These are phyloP conservation scores for Sedum album DNA, from an alignment of 164 flowering plant genomes.

Conservation along the genomic window DNA sequence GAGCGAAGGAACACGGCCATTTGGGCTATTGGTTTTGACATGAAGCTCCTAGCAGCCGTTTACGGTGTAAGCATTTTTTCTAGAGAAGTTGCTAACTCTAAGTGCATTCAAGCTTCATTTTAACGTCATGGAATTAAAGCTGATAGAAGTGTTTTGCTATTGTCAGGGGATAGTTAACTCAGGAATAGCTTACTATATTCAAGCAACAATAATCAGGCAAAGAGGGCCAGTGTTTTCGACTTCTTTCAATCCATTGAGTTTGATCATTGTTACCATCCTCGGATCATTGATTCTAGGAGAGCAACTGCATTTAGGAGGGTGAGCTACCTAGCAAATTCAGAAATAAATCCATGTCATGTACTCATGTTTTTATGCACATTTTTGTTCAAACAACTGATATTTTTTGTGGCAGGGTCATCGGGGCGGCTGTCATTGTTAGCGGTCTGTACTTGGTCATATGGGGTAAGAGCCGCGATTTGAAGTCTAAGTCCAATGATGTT, in stretches of 20 bases:
- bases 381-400: background rate
- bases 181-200: slow-evolving; percentile 29
- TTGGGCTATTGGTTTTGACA: slow-evolving; percentile 31
- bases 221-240: slow-evolving; percentile 51
- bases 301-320: slow-evolving; percentile 39
- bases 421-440: slow-evolving; percentile 27
- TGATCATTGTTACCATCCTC: slow-evolving; percentile 34
- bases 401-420: slow-evolving; percentile 24
- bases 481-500: background rate
- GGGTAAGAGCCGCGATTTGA: slow-evolving; percentile 34
- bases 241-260: slow-evolving; percentile 35
- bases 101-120: background rate
- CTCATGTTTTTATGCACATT: background rate
- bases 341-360: background rate
- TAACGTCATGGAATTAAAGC: background rate
- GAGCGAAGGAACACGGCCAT: slow-evolving; percentile 23
- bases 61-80: slow-evolving; percentile 30
- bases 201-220: slow-evolving; percentile 28
- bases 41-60: slow-evolving; percentile 20
- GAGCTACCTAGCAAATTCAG: background rate
- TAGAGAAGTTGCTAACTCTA: background rate
- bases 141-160: slow-evolving; percentile 8
- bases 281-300: slow-evolving; percentile 28
- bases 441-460: slow-evolving; percentile 40
- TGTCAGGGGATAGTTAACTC: slow-evolving; percentile 46